Evolutionary conservation across 805 yeast species (phyloP), one percentile per base, ranked within the genome.

Genomic region (Tetrapisispora iriomotensis): DNA sequence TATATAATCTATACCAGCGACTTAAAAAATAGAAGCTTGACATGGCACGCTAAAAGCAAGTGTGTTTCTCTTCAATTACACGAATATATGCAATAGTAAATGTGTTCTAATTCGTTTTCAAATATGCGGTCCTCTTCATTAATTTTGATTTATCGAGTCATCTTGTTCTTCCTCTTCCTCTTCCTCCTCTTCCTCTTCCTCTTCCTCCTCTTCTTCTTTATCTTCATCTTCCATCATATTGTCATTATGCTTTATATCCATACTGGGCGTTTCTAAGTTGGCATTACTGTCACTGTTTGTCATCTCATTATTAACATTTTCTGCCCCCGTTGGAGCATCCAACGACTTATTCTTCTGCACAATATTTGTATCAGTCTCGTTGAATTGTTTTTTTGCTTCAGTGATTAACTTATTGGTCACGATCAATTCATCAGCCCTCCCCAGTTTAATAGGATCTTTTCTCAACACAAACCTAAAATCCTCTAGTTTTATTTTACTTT

Each of bases 391-490:
- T 46, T 80, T 71, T 0, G 87, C 87, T 40, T 72, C 80, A 3
- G 71, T 64, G 47, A 82, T 78, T 44, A 72, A 75, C 51, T 72
- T 74, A 46, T 77, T 80, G 49, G 79, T 59, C 17, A 67, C 61
- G 38, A 79, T 65, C 47, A 82, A 64, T 51, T 80, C 85, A 44
- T 75, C 75, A 1, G 81, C 72, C 58, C 90, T 74, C 2, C 84
- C 85, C 12, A 79, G 66, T 51, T 82, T 82, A 12, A 72, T 63
- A 2, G 79, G 75, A 50, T 82, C 90, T 39, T 70, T 70, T 33
- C 87, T 61, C 37, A 82, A 57, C 0, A 81, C 83, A 58, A 79
- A 82, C 54, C 74, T 76, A 61, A 82, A 75, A 51, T 82, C 88
- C 31, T 80, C 87, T 14, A 81, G 75, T 46, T 75, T 77, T 46